phyloP scores from a whole-genome alignment of 78 protist genomes.

The Cavenderia fasciculata region DNA sequence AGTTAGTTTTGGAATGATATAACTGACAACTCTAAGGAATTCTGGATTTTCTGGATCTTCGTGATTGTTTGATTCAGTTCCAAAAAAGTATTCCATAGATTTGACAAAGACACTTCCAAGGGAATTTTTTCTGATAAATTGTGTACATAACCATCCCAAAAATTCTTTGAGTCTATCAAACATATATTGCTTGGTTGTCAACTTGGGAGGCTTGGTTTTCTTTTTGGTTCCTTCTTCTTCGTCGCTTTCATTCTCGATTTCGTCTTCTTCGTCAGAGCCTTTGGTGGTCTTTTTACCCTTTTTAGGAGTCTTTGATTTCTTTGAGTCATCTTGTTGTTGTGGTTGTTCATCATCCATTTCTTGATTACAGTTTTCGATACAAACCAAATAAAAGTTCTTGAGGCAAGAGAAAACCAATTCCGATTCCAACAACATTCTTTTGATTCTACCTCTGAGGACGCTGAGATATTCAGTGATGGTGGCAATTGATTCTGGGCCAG shows the following conservation, averaged over 20 bases:
- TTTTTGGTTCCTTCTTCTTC: no score
- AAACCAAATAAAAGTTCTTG: neutral
- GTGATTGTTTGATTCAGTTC: neutral
- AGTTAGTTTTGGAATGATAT: constrained; percentile 6
- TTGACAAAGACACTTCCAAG: constrained; percentile 2
- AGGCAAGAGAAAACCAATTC: neutral
- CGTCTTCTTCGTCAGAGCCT: no score
- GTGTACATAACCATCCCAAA: neutral
- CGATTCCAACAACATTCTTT: neutral
- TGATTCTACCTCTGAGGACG: neutral
- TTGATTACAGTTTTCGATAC: no score
- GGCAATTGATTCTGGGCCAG: constrained; percentile 12
- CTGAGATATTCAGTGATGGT: neutral
- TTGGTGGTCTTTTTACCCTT: no score
- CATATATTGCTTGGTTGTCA: no score
- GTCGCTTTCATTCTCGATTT: neutral
- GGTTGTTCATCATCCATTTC: no score
- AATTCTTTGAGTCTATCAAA: neutral
- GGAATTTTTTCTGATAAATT: constrained; percentile 9
- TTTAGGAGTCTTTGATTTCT: no score
- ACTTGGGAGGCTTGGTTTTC: no score
- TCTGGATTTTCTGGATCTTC: constrained; percentile 9
- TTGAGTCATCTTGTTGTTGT: no score
- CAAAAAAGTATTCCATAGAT: constrained; percentile 3
- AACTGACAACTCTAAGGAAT: neutral